Base-by-base conservation (phyloP, 2,329 filamentous ascomycete genomes). In the Chrysoporthe cubensis region DNA sequence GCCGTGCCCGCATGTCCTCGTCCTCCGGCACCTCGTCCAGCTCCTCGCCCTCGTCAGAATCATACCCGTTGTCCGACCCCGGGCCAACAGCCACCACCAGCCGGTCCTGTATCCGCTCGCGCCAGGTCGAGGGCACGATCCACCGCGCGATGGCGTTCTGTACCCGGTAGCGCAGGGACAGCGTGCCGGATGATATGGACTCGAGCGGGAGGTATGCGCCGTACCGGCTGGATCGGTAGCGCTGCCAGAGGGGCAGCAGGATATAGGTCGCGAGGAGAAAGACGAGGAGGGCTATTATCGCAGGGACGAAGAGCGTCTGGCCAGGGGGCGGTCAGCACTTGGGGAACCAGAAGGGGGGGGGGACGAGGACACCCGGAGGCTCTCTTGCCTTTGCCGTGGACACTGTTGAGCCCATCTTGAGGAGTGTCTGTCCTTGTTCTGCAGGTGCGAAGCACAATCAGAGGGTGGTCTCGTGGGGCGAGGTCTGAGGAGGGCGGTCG, bases 141-240 rank as follows among this genome's bases (percentile, higher is more conserved):
- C 79, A 78, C 34, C 77, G 74, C 2, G 76, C 77, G 46, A 84
- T 73, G 14, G 75, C 75, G 62, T 76, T 74, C 71, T 83, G 81
- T 69, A 87, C 73, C 69, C 86, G 81, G 60, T 85, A 79, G 40
- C 88, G 84, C 34, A 89, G 72, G 70, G 87, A 81, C 8, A 81
- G 79, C 6, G 85, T 89, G 62, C 84, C 85, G 62, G 82, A 85
- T 32, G 87, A 86, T 69, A 91, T 87, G 43, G 84, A 81, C 70
- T 91, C 85, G 71, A 93, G 79, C 0, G 91, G 91, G 1, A 93
- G 86, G 75, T 94, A 94, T 69, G 92, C 89, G 75, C 88, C 86
- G 77, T 93, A 93, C 69, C 90, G 88, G 72, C 85, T 85, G 50
- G 64, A 68, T 71, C 87, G 88, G 78, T 92, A 91, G 66, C 85